Evolutionary conservation across 2,329 filamentous ascomycete genomes (phyloP).

Genomic region (Xylaria polymorpha): DNA sequence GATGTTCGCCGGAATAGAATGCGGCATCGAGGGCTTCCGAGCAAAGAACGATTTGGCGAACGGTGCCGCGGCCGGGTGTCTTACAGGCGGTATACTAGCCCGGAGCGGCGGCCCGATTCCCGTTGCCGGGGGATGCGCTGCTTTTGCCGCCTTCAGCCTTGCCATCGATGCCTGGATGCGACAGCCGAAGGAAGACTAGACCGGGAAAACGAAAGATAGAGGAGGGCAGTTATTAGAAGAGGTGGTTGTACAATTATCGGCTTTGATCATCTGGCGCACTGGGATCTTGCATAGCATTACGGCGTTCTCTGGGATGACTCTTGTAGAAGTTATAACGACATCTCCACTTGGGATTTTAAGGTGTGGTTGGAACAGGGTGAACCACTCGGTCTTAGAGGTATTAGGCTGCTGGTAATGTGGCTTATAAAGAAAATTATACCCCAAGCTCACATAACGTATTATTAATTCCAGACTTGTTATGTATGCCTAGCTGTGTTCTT

Average conservation of each 20-base stretch:
- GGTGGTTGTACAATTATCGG: constrained; percentile 27
- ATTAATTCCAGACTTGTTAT: constrained; percentile 16
- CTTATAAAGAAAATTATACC: constrained; percentile 23
- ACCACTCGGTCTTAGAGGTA: not conserved
- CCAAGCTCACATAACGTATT: not conserved
- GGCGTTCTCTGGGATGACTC: constrained; percentile 33
- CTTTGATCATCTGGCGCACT: constrained; percentile 37
- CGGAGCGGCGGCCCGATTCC: constrained; percentile 90
- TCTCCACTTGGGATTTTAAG: constrained; percentile 43
- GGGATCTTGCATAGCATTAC: constrained; percentile 42
- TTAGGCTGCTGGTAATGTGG: constrained; percentile 17
- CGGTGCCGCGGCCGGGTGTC: constrained; percentile 85
- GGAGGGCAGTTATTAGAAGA: constrained; percentile 13
- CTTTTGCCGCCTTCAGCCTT: constrained; percentile 91
- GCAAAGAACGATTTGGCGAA: constrained; percentile 96
- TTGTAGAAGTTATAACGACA: constrained; percentile 34
- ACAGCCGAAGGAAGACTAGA: constrained; percentile 73
- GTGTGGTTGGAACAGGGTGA: constrained; percentile 2
- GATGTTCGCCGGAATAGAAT: constrained; percentile 92
- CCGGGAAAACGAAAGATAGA: not conserved
- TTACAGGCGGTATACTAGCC: constrained; percentile 90
- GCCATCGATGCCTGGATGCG: constrained; percentile 95
- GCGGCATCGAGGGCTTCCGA: constrained; percentile 89
- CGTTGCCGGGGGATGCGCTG: constrained; percentile 85
- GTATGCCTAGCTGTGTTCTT: not conserved